Percentiles rank a stretch among this genome's conserved stretches.
These are phyloP conservation scores for Rhododendron williamsianum DNA, from an alignment of 148 eudicot genomes.

Conservation along the genomic window DNA sequence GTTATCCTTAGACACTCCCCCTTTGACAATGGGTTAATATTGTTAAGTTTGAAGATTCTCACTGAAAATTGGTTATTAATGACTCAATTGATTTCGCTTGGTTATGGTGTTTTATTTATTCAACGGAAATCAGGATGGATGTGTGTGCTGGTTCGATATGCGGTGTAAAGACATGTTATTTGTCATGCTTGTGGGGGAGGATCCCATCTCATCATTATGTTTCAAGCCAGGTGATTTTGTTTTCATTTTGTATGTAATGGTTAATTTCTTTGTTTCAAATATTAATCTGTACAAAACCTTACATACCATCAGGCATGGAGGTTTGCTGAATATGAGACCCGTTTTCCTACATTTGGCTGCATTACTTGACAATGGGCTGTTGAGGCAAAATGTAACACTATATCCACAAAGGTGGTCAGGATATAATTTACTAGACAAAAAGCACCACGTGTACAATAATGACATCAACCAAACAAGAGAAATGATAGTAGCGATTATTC, in stretches of 20 bases:
- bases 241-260: background rate
- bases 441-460: background rate
- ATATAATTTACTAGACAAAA: background rate
- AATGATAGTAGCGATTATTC: background rate
- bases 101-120: conserved; percentile 8
- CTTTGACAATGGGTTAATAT: background rate
- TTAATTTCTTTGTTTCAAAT: background rate
- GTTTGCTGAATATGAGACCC: background rate
- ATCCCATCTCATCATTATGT: conserved; percentile 74
- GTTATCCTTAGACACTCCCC: background rate
- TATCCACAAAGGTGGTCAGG: background rate
- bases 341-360: background rate
- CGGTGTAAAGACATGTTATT: conserved; percentile 71
- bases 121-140: conserved; percentile 60
- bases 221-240: conserved; percentile 62
- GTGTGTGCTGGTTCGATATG: conserved; percentile 82
- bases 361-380: background rate
- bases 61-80: background rate
- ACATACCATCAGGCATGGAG: background rate
- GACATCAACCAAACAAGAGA: background rate
- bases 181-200: conserved; percentile 48
- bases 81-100: background rate
- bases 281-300: background rate
- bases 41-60: background rate
- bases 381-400: background rate